These are phyloP conservation scores for Chlorella variabilis DNA, from an alignment of 163 green algal species.

Conservation along the genomic window DNA sequence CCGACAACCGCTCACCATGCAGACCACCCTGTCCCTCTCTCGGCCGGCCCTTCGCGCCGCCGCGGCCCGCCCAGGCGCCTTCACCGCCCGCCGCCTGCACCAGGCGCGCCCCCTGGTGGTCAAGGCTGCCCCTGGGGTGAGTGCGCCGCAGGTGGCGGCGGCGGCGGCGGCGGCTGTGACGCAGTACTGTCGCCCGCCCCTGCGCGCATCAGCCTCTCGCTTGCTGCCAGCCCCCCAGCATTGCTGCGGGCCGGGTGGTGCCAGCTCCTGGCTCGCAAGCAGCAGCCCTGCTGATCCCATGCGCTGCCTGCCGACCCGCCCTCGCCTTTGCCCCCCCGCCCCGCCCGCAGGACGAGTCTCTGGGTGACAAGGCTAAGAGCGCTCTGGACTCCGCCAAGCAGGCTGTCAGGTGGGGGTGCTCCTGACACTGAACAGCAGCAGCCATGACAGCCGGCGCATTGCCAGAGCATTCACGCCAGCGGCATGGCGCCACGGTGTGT, in stretches of 20 bases:
- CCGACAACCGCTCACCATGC: conserved; percentile 6
- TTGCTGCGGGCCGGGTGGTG: too few relatives aligned
- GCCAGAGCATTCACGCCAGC: too few relatives aligned
- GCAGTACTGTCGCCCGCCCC: neutral
- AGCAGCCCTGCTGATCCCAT: too few relatives aligned
- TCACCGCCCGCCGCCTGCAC: neutral
- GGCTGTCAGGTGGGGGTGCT: neutral
- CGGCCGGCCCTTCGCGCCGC: neutral
- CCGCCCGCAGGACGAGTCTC: conserved; percentile 31
- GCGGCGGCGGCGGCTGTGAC: neutral
- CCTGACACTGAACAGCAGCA: neutral
- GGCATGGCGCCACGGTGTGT: too few relatives aligned
- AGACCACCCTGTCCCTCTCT: neutral
- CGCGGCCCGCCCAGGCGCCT: too few relatives aligned
- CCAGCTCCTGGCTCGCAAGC: too few relatives aligned
- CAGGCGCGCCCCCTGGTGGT: neutral
- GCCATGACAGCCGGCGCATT: too few relatives aligned
- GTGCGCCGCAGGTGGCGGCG: neutral
- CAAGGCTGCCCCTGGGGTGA: conserved; percentile 4
- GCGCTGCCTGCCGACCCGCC: too few relatives aligned
- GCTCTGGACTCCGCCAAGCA: neutral
- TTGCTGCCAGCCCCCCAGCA: too few relatives aligned
- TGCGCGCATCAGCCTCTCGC: too few relatives aligned
- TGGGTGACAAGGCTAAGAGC: conserved; percentile 32
- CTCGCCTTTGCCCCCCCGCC: neutral